Evolutionary conservation across 495 filamentous ascomycete genomes (phyloP), one percentile per base, ranked within the genome.

Genomic region (Aeminium ludgeri): DNA sequence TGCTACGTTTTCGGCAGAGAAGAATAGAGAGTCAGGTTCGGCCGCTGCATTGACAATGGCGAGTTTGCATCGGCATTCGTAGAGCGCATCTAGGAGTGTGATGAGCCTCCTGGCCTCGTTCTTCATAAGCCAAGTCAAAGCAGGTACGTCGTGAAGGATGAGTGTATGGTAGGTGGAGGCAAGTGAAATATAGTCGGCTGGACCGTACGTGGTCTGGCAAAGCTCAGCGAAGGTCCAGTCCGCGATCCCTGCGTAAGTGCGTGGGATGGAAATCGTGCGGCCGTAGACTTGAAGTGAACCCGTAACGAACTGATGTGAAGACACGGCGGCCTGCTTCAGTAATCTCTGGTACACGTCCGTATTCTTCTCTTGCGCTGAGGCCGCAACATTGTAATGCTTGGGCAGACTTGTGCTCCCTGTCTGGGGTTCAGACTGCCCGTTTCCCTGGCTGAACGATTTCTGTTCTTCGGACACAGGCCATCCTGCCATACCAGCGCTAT

Each of bases 51-150:
- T 59, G 30, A 82, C 60, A 6, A 74, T 44, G 23, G 23, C 23
- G 5, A 82, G 62, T 41, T 78, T 76, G 54, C 77, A 80, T 5
- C 69, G 64, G 2, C 73, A 69, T 56, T 82, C 80, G 56, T 82
- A 82, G 6, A 82, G 58, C 1, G 78, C 75, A 43, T 83, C 76
- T 6, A 82, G 60, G 6, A 82, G 59, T 2, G 77, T 82, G 51
- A 82, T 82, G 55, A 83, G 67, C 6, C 79, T 59, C 12, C 78
- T 60, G 0, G 77, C 79, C 59, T 82, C 77, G 55, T 81, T 82
- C 56, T 79, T 81, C 54, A 72, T 70, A 0, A 66, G 51, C 0
- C 69, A 23, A 1, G 64, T 66, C 1, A 82, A 55, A 13, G 72
- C 48, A 0, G 78, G 77, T 19, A 82, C 62, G 6, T 66, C 54